Evolutionary conservation across 352 stramenopile species (phyloP).

Genomic region (Globisporangium splendens): DNA sequence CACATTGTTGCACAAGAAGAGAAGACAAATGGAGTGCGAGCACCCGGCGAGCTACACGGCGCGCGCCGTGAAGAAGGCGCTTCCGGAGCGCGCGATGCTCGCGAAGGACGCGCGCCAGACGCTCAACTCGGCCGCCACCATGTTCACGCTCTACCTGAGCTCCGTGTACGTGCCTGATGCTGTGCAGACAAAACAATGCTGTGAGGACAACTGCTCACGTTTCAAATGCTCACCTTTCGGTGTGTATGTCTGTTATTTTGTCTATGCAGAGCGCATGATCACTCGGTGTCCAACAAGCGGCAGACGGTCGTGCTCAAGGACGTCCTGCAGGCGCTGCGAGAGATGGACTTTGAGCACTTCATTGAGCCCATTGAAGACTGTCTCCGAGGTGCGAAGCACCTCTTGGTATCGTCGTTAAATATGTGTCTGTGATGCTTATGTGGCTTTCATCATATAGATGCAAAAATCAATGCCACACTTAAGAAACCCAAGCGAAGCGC

Average conservation of each 20-base stretch:
- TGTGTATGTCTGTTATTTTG: background rate
- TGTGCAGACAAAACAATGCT: background rate
- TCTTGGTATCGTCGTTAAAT: background rate
- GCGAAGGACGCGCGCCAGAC: conserved; percentile 64
- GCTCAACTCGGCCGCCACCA: conserved; percentile 66
- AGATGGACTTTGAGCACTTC: conserved; percentile 82
- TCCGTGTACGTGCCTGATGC: conserved; percentile 42
- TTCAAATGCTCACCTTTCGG: background rate
- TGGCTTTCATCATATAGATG: conserved; percentile 44
- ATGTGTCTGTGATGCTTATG: background rate
- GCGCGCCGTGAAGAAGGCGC: conserved; percentile 59
- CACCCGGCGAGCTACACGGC: conserved; percentile 62
- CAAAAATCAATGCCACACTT: conserved; percentile 32
- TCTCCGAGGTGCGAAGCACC: conserved; percentile 40
- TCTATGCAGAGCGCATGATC: conserved; percentile 51
- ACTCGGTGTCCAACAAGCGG: conserved; percentile 61
- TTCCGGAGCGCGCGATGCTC: conserved; percentile 64
- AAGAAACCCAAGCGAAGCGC: conserved; percentile 33
- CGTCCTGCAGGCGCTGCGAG: conserved; percentile 61
- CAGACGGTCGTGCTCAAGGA: conserved; percentile 76
- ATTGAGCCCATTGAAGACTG: conserved; percentile 63
- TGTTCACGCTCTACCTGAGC: conserved; percentile 79
- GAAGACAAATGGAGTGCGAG: conserved; percentile 58
- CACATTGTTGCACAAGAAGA: background rate
- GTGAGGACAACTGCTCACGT: background rate